These are phyloP conservation scores for Mucor racemosus DNA, from an alignment of 371 early-diverging fungal species.

Conservation along the genomic window DNA sequence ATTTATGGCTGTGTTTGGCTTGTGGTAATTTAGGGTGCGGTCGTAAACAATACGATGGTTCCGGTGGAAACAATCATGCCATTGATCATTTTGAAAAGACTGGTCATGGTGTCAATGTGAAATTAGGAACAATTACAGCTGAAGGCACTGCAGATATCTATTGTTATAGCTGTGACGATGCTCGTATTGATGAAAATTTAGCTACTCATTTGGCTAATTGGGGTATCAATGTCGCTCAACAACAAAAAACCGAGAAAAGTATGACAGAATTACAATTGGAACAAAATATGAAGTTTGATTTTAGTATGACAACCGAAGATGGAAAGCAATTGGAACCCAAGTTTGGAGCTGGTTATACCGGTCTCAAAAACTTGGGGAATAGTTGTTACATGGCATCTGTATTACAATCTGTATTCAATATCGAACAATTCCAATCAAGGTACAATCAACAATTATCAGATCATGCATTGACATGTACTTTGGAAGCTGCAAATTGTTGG, in stretches of 20 bases:
- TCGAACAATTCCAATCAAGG: slow-evolving; percentile 69
- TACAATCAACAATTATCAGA: slow-evolving; percentile 60
- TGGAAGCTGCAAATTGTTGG: slow-evolving; percentile 76
- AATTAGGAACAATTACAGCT: slow-evolving; percentile 97
- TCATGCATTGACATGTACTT: slow-evolving; percentile 70
- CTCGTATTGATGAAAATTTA: slow-evolving; percentile 79
- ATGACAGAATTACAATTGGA: slow-evolving; percentile 95
- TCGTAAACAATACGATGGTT: slow-evolving; percentile 93
- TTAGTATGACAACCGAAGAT: slow-evolving; percentile 96
- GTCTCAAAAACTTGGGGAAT: slow-evolving; percentile 94
- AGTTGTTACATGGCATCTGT: slow-evolving; percentile 97
- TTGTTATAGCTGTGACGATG: slow-evolving; percentile 92
- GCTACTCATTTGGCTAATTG: slow-evolving; percentile 79
- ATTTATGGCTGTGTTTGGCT: slow-evolving; percentile 81
- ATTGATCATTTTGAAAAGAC: slow-evolving; percentile 86
- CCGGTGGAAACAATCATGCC: slow-evolving; percentile 99
- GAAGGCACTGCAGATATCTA: slow-evolving; percentile 96
- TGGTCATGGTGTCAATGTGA: slow-evolving; percentile 86
- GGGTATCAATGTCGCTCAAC: slow-evolving; percentile 86
- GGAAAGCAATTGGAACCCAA: slow-evolving; percentile 84
- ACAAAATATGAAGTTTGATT: slow-evolving; percentile 95
- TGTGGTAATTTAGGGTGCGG: slow-evolving; percentile 86
- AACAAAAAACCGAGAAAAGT: slow-evolving; percentile 91
- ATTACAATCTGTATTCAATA: slow-evolving; percentile 82
- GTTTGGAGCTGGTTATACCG: slow-evolving; percentile 92